Evolutionary conservation across 192 early-diverging fungal species (phyloP), one percentile per base, ranked within the genome.

Genomic region (Backusella liffmaniae): DNA sequence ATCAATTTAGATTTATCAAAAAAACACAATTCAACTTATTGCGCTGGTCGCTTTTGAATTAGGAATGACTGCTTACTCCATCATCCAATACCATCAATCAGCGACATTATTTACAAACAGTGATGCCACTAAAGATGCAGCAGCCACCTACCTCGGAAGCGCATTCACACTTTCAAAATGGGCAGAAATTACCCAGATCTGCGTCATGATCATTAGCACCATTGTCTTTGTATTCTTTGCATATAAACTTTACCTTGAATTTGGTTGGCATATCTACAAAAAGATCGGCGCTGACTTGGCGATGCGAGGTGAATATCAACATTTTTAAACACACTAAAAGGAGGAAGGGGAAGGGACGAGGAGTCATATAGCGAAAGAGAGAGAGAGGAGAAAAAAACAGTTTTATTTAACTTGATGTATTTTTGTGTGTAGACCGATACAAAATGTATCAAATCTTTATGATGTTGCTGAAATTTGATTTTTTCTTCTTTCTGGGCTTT

Each of bases 1-100:
- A 21, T 49, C 21, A 62, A 62, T 65, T 70, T 75, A 94, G 88
- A 91, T 98, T 65, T 92, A 88, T 73, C 90, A 96, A 84, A 89
- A 96, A 80, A 98, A 98, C 84, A 95, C 96, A 26, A 96, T 98
- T 74, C 96, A 98, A 77, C 91, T 96, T 56, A 90, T 95, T 65
- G 88, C 88, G n/a, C 86, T 92, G 21, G 86, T 92, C 13, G 74
- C 86, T 51, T 93, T 93, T 80, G 91, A 94, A 77, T 76, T 87
- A 41, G 84, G 84, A 66, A 86, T 90, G 73, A 84, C 86, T 46
- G 85, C 80, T 10, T 95, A 95, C 82, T 87, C 92, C 21, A 83
- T 89, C 30, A 90, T 95, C 72, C 94, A 95, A 79, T 86, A 83
- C 70, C 77, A 76, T 65, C 87, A 89, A 80, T 82, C 88, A 35